A percentile compares a stretch with the other conserved stretches of the same genome.
phyloP scores from a whole-genome alignment of 78 protist species.

The Pigoraptor vietnamica region DNA sequence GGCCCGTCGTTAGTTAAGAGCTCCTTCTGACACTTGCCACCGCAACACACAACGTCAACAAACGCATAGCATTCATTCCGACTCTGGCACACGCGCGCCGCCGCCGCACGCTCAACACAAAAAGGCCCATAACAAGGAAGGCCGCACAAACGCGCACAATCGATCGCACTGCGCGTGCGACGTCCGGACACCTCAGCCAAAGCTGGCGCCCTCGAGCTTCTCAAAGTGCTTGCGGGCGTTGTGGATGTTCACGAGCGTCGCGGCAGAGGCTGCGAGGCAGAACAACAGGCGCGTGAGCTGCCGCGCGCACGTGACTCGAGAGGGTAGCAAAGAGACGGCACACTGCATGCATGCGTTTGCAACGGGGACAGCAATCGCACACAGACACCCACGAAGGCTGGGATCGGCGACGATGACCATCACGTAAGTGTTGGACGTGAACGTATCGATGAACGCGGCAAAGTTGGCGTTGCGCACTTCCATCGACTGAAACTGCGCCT shows the following conservation, averaged over 20 bases:
- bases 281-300: neutral
- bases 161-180: no score
- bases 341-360: neutral
- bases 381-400: constrained; percentile 38
- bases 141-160: no score
- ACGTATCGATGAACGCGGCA: constrained; percentile 87
- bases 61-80: no score
- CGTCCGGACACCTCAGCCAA: no score
- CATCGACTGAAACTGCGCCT: constrained; percentile 33
- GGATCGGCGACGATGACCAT: constrained; percentile 91
- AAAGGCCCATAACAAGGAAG: no score
- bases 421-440: constrained; percentile 90
- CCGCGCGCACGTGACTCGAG: no score
- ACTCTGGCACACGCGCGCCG: no score
- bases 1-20: no score
- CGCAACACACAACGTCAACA: no score
- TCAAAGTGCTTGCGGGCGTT: constrained; percentile 53
- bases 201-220: constrained; percentile 11
- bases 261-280: constrained; percentile 17
- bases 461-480: constrained; percentile 76
- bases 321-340: neutral
- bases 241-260: constrained; percentile 32
- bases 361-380: neutral
- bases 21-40: no score
- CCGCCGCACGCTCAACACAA: no score